Evolutionary conservation across 2,329 filamentous ascomycete species (phyloP), one percentile per base, ranked within the genome.

Genomic region (Diaporthe citriasiana): DNA sequence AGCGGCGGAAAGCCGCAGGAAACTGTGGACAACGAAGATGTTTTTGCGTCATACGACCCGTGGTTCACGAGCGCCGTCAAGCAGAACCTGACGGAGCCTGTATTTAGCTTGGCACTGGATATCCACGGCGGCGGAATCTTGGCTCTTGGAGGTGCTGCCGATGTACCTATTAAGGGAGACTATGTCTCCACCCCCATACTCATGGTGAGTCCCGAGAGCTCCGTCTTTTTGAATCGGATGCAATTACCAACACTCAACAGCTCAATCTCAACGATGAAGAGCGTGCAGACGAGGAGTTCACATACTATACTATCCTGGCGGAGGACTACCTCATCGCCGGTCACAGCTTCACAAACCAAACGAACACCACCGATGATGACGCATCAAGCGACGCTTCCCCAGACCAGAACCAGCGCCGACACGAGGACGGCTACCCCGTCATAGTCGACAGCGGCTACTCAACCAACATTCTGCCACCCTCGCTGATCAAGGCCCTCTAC

Each of bases 401-500:
- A 17, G 51, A 22, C 8, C 27, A 56, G 15, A 25, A 4, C 35
- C 38, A 33, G 9, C 19, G 40, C 12, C 47, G n/a, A 10, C n/a
- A 51, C 47, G 7, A 19, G 17, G n/a, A 27, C 3, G 17, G 42
- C 22, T 74, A 72, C 7, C 74, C 74, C n/a, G 68, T 70, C 22
- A 60, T 74, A 4, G 60, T 75, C 5, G 74, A 75, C 35, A 75
- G 72, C 40, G 74, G 74, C 22, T 71, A 53, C 19, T 51, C 74
- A 12, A 50, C 40, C 47, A 74, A 60, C 30, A 59, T 74, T 12
- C 60, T 75, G 4, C 74, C 74, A 0, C 72, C 72, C 3, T 70
- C 74, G 3, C 72, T 81, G 3, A 78, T 78, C 25, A 71, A 73
- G 12, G 45, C 59, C 12, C 70, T 80, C 25, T 79, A 80, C 60